phyloP scores from a whole-genome alignment of 169 alveolate species.

The Perkinsus chesapeaki region DNA sequence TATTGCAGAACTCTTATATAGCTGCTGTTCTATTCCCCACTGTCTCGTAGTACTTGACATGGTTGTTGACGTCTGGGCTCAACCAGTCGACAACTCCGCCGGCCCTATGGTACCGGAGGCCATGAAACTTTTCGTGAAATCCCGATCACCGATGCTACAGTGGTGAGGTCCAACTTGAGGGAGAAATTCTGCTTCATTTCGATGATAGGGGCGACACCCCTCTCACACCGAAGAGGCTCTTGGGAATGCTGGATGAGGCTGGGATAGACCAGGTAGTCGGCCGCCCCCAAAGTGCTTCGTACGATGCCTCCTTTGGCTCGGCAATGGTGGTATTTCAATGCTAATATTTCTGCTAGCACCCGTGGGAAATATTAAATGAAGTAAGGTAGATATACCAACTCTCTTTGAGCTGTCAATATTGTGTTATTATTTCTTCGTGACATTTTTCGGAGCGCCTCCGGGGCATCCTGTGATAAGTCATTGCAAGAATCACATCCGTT shows the following conservation, averaged over 20 bases:
- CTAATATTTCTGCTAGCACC: neutral
- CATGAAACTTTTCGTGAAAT: neutral
- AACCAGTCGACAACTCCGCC: neutral
- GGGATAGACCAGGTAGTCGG: neutral
- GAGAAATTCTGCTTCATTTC: neutral
- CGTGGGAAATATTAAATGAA: too few relatives aligned
- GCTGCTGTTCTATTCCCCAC: too few relatives aligned
- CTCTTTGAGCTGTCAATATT: too few relatives aligned
- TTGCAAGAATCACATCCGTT: too few relatives aligned
- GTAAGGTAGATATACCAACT: too few relatives aligned
- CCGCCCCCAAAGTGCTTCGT: too few relatives aligned
- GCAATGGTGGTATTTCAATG: neutral
- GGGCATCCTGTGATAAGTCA: too few relatives aligned
- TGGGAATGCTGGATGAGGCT: neutral
- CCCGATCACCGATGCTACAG: neutral
- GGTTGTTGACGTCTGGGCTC: neutral
- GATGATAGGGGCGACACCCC: neutral
- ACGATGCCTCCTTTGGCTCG: neutral
- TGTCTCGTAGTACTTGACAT: neutral
- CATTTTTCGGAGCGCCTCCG: too few relatives aligned
- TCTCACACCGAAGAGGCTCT: neutral
- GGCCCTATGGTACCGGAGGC: neutral
- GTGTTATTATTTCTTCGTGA: too few relatives aligned
- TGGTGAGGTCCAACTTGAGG: neutral
- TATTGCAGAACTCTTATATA: too few relatives aligned